These are phyloP conservation scores for Fusarium agapanthi DNA, from an alignment of 2,329 filamentous ascomycete species.

Conservation along the genomic window DNA sequence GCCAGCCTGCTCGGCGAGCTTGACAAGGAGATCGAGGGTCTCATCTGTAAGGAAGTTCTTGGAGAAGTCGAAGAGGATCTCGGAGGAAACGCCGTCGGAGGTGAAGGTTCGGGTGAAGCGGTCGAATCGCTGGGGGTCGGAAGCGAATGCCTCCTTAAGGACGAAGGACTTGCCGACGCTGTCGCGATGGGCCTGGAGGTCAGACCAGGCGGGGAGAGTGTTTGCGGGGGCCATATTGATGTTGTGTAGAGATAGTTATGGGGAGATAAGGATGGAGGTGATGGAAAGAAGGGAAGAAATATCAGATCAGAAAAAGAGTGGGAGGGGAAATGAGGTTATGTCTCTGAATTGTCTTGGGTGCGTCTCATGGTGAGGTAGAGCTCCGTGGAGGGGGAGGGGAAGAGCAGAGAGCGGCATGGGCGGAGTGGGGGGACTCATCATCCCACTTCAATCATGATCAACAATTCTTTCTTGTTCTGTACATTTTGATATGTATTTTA, in stretches of 20 bases:
- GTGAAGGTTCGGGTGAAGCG: conserved; percentile 89
- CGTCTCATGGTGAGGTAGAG: background rate
- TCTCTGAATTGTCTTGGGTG: conserved; percentile 13
- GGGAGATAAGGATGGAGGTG: background rate
- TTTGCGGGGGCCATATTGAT: conserved; percentile 79
- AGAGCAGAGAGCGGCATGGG: conserved; percentile 11
- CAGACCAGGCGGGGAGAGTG: conserved; percentile 85
- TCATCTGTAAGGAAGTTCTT: conserved; percentile 98
- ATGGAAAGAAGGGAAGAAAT: background rate
- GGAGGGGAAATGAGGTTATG: conserved; percentile 32
- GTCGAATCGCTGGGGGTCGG: conserved; percentile 86
- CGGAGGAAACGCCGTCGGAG: conserved; percentile 81
- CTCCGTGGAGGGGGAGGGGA: conserved; percentile 26
- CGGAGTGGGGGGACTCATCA: conserved; percentile 37
- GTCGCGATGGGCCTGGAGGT: conserved; percentile 91
- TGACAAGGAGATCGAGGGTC: conserved; percentile 84
- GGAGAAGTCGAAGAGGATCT: conserved; percentile 97
- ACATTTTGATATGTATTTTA: too few relatives aligned
- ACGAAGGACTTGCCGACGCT: conserved; percentile 87
- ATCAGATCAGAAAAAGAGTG: background rate
- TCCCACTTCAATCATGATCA: conserved; percentile 22
- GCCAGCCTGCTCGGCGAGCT: conserved; percentile 90
- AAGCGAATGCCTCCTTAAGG: conserved; percentile 90
- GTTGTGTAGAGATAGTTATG: background rate
- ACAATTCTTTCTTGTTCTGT: background rate